These are phyloP conservation scores for Ustilago sp. DNA, from an alignment of 1,284 basidiomycete species.

Conservation along the genomic window DNA sequence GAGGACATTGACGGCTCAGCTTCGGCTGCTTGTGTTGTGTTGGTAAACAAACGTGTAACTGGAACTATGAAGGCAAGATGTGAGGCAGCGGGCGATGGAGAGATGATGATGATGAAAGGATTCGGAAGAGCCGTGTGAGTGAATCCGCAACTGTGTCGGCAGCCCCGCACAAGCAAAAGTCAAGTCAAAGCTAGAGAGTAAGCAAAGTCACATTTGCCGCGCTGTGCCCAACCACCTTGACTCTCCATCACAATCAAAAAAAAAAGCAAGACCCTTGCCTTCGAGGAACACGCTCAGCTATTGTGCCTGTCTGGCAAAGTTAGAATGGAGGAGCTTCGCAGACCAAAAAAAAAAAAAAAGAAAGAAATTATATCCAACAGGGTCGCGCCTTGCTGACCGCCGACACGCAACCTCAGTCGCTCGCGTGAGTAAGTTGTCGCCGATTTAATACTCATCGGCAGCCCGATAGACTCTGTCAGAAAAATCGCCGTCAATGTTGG, in stretches of 20 bases:
- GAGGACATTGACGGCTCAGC: too few species aligned
- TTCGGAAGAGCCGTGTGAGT: neutral
- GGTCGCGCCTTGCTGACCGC: conserved; percentile 8
- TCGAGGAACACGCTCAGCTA: conserved; percentile 5
- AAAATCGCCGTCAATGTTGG: conserved; percentile 1
- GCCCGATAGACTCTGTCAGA: neutral
- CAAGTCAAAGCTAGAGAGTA: neutral
- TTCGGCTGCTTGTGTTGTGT: too few species aligned
- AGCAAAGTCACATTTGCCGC: neutral
- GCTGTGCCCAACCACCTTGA: neutral
- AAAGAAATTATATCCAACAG: neutral
- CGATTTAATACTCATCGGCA: neutral
- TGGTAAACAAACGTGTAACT: neutral
- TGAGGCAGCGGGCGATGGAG: conserved; percentile 3
- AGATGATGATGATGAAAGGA: conserved; percentile 1
- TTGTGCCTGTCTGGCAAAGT: too few species aligned
- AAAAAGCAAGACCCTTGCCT: conserved; percentile 3
- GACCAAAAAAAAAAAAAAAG: neutral
- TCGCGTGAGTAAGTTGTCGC: conserved; percentile 1
- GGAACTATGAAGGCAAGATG: neutral
- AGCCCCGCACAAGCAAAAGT: conserved; percentile 7
- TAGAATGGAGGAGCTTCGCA: neutral
- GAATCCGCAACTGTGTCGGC: neutral
- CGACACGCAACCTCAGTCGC: neutral
- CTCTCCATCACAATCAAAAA: neutral